Evolutionary conservation across 2,329 filamentous ascomycete genomes (phyloP).

Genomic region (Colletotrichum viniferum): DNA sequence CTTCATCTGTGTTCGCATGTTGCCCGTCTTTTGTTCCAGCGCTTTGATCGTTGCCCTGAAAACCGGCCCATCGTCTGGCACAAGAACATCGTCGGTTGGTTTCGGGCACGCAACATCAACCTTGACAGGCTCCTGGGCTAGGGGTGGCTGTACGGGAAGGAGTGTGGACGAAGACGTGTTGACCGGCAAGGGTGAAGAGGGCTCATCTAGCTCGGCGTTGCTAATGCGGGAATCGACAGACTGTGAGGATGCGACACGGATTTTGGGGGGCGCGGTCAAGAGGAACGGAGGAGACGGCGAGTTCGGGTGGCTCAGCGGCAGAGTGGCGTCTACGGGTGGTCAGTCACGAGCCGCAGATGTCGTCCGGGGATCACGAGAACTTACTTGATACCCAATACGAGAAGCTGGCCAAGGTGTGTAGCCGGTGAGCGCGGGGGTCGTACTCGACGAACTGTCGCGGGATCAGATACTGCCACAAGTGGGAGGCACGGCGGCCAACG

Average conservation of each 20-base stretch:
- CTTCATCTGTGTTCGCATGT: constrained; percentile 93
- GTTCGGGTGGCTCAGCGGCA: constrained; percentile 59
- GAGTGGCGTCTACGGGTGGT: constrained; percentile 43
- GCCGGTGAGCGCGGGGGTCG: constrained; percentile 86
- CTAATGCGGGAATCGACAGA: constrained; percentile 85
- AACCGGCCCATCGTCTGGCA: constrained; percentile 89
- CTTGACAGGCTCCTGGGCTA: constrained; percentile 64
- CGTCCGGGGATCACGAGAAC: constrained; percentile 26
- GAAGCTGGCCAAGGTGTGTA: constrained; percentile 89
- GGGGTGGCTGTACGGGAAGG: constrained; percentile 21
- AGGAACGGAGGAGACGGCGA: constrained; percentile 77
- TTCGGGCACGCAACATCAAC: constrained; percentile 88
- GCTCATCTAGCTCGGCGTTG: constrained; percentile 69
- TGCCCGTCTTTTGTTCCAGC: constrained; percentile 93
- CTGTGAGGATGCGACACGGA: constrained; percentile 84
- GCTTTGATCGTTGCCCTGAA: constrained; percentile 98
- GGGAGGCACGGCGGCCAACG: constrained; percentile 30
- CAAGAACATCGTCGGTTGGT: constrained; percentile 82
- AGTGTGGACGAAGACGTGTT: constrained; percentile 25
- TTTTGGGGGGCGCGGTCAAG: constrained; percentile 73
- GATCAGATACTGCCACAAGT: constrained; percentile 28
- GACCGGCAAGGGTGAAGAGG: constrained; percentile 53
- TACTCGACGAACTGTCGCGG: constrained; percentile 85
- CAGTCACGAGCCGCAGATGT: constrained; percentile 16
- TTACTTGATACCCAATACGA: constrained; percentile 92